Evolutionary conservation across 768 basidiomycete species (phyloP), one percentile per base, ranked within the genome.

Genomic region (Mycena venus): DNA sequence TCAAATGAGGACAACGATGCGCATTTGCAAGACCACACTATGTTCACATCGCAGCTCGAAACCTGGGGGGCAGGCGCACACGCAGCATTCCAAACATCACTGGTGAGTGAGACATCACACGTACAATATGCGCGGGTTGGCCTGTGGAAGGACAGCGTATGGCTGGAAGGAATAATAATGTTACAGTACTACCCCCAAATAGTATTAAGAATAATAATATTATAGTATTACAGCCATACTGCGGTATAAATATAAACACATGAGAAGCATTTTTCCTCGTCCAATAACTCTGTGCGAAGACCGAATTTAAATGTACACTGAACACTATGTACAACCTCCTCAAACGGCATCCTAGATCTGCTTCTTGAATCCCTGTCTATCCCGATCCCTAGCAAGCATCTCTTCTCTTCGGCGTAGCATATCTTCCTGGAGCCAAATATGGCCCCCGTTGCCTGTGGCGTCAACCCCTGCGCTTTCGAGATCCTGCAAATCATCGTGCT

Each of bases 341-440:
- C 47, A 23, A 25, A 49, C 23, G n/a, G 47, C 47, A n/a, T 49
- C 40, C 49, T 65, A 65, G 25, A 65, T 65, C 63, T 65, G 63
- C 38, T 65, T 65, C 63, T 65, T 29, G 34, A 65, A 65, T 51
- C 51, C 47, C 32, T 65, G 63, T 53, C 63, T 65, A 53, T 65
- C 49, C 49, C 44, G 32, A 65, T 65, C 63, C 49, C 63, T 25
- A 11, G 63, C 32, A 34, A 65, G 31, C 12, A 53, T 25, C 49
- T 65, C 49, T 34, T 64, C 19, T 36, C 34, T 42, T 32, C 62
- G 62, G 44, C 62, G 62, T 19, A 49, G 19, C 42, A 64, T 49
- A 25, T 64, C 62, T 49, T 31, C 62, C 23, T 64, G 62, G 62
- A 64, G 29, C 42, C 62, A n/a, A 32, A 49, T 64, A 49, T 11